Percentiles rank a stretch among this genome's conserved stretches.
These are phyloP conservation scores for Physcomitrellopsis africana DNA, from an alignment of 225 moss, liverwort and hornwort species.

Conservation along the genomic window DNA sequence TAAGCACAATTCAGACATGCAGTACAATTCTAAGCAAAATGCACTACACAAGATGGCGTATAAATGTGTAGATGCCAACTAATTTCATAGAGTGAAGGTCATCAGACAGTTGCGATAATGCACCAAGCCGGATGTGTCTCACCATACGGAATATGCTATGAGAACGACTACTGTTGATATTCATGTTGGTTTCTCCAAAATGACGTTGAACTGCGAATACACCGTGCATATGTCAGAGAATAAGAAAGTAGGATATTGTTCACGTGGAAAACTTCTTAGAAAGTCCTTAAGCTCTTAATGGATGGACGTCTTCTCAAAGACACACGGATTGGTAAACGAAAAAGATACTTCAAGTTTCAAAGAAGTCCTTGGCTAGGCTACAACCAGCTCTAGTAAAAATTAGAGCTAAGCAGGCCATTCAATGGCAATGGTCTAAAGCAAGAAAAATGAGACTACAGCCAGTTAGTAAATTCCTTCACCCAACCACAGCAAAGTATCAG, in stretches of 20 bases:
- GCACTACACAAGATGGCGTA: neutral
- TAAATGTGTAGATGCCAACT: neutral
- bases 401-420: neutral
- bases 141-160: constrained; percentile 98
- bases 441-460: neutral
- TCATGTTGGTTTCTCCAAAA: constrained; percentile 99
- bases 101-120: neutral
- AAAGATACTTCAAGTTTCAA: constrained; percentile 5
- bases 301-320: neutral
- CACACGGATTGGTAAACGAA: neutral
- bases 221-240: constrained; percentile 11
- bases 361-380: neutral
- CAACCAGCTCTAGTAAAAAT: neutral
- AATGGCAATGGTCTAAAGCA: neutral
- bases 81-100: neutral
- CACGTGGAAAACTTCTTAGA: neutral
- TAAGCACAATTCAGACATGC: constrained; percentile 8
- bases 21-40: neutral
- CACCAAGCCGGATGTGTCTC: constrained; percentile 25
- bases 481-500: constrained; percentile 7
- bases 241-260: neutral
- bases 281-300: neutral
- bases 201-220: constrained; percentile 74
- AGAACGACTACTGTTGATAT: constrained; percentile 91
- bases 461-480: neutral